These are phyloP conservation scores for Arachis stenosperma DNA, from an alignment of 306 rosid genomes.

Conservation along the genomic window DNA sequence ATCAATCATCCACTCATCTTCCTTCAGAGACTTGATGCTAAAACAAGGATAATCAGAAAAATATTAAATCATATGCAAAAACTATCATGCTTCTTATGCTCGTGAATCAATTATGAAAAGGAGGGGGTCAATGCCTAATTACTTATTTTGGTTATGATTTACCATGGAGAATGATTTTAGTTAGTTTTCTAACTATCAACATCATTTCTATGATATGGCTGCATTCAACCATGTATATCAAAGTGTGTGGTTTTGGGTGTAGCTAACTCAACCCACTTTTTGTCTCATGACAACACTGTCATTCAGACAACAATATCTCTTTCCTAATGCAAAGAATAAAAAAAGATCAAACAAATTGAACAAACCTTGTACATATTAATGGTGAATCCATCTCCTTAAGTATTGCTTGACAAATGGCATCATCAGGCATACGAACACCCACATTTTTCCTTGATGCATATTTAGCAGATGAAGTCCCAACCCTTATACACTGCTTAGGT, in stretches of 20 bases:
- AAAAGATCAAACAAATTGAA: constrained; percentile 31
- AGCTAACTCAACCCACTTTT: constrained; percentile 10
- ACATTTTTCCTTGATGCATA: constrained; percentile 75
- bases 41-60: constrained; percentile 32
- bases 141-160: constrained; percentile 10
- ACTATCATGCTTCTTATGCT: constrained; percentile 1
- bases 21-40: constrained; percentile 80
- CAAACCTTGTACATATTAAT: constrained; percentile 83
- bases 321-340: neutral
- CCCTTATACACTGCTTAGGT: constrained; percentile 86
- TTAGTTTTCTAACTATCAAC: neutral
- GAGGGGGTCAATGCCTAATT: too few species aligned
- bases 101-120: too few species aligned
- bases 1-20: constrained; percentile 86
- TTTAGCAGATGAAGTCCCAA: constrained; percentile 71
- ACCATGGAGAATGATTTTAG: neutral
- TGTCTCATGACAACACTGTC: constrained; percentile 10
- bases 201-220: constrained; percentile 13
- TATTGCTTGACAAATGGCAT: constrained; percentile 79
- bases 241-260: neutral
- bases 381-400: constrained; percentile 82
- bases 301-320: constrained; percentile 15
- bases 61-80: constrained; percentile 26
- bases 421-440: constrained; percentile 92
- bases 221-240: constrained; percentile 4